Conservation (phyloP, 768 basidiomycete genomes). For the Pluteus cervinus region DNA sequence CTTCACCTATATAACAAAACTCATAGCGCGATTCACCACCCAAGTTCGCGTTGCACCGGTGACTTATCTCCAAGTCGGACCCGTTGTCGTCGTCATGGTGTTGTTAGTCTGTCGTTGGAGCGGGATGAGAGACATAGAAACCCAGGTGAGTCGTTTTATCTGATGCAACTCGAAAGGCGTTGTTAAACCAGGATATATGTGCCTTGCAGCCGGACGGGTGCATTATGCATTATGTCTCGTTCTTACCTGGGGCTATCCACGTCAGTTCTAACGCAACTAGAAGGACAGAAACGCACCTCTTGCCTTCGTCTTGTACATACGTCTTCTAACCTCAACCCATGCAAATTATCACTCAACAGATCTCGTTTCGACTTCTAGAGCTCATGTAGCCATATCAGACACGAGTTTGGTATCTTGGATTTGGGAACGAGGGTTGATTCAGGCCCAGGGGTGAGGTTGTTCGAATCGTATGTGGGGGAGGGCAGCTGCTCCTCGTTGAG, state of each 20-base stretch:
- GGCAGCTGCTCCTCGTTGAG: constrained; percentile 46
- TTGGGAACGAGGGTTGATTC: constrained; percentile 44
- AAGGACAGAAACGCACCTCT: constrained; percentile 35
- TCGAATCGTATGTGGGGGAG: constrained; percentile 37
- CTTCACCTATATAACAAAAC: constrained; percentile 57
- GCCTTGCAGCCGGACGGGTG: constrained; percentile 53
- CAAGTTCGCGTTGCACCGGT: constrained; percentile 52
- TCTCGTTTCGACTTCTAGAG: constrained; percentile 35
- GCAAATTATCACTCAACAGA: constrained; percentile 53
- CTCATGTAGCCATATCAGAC: constrained; percentile 11
- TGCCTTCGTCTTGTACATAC: no score
- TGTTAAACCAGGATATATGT: constrained; percentile 56
- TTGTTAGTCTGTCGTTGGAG: no score
- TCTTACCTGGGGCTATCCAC: constrained; percentile 47
- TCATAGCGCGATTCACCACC: constrained; percentile 45
- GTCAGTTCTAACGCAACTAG: constrained; percentile 25
- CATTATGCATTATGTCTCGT: no score
- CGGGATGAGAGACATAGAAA: constrained; percentile 51
- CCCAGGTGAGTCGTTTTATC: constrained; percentile 48
- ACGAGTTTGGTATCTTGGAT: no score
- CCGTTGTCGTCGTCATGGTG: no score
- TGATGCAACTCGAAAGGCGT: constrained; percentile 35
- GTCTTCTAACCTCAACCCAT: constrained; percentile 37
- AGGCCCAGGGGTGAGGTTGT: constrained; percentile 61
- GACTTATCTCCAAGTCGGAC: no score